Evolutionary conservation across 2,329 filamentous ascomycete genomes (phyloP), one percentile per base, ranked within the genome.

Genomic region (Microdochium paspali): DNA sequence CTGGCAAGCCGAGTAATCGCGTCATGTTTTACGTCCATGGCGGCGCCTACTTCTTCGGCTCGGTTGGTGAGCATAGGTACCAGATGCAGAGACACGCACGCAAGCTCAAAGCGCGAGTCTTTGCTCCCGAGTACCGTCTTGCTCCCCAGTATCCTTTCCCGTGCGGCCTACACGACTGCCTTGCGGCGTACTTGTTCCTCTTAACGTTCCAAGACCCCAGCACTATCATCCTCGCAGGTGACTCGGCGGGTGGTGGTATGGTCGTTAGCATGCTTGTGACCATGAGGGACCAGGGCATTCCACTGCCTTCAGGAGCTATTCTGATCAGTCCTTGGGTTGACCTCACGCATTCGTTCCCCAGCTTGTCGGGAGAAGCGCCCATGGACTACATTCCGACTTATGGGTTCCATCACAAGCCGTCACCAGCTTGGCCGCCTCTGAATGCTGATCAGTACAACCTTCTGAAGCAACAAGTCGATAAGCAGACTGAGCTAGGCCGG

Each of bases 261-360:
- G 79, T 90, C 0, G 56, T 96, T 54, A 85, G 77, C 21, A 73
- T 96, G 66, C 67, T 98, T 47, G 85, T 94, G 25, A 79, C 82
- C 2, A 66, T 97, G 51, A 82, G 93, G 52, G 90, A 97, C 59
- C 85, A 86, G 61, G 85, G 83, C 0, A 71, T 95, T 13, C 86
- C 91, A 5, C 66, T 96, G 24, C 93, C 93, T 1, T 90, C 93
- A 2, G 93, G 93, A 1, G 90, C 86, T 4, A 83, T 97, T 42
- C 72, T 97, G 35, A 87, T 97, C 46, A 95, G 89, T 45, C 93
- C 93, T 1, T 98, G 93, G 93, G 90, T 91, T 9, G 93, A 98
- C 62, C 69, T 97, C 46, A 95, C 89, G 0, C 91, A 97, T 62
- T 96, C 90, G 0, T 97, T 97, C 53, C 93, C 93, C 0, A 96